Evolutionary conservation across 352 stramenopile genomes (phyloP).

Genomic region (Globisporangium iwayamae): DNA sequence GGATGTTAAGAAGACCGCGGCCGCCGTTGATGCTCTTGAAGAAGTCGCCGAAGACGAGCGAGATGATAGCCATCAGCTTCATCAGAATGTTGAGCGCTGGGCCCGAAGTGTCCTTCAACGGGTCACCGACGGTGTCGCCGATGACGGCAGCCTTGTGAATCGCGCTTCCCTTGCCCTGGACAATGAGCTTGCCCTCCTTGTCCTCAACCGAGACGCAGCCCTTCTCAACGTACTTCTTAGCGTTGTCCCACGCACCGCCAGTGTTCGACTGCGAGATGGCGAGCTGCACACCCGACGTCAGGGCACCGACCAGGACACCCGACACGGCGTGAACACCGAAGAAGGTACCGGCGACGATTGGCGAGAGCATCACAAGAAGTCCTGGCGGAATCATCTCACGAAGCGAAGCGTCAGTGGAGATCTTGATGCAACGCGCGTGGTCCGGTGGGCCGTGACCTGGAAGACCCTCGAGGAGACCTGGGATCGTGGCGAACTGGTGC

Average conservation of each 20-base stretch:
- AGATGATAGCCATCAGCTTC: slow-evolving; percentile 99
- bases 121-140: slow-evolving; percentile 99
- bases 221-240: slow-evolving; percentile 99
- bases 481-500: slow-evolving; percentile 98
- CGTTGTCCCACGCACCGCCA: slow-evolving; percentile 99
- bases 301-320: slow-evolving; percentile 94
- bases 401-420: slow-evolving; percentile 98
- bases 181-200: slow-evolving; percentile 90
- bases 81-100: slow-evolving; percentile 99
- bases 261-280: slow-evolving; percentile 99
- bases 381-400: slow-evolving; percentile 99
- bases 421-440: slow-evolving; percentile 96
- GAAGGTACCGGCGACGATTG: slow-evolving; percentile 97
- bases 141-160: slow-evolving; percentile 98
- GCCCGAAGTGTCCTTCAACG: slow-evolving; percentile 99
- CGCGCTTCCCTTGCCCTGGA: slow-evolving; percentile 94
- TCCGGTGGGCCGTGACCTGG: slow-evolving; percentile 82
- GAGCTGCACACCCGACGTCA: slow-evolving; percentile 97
- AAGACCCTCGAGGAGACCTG: slow-evolving; percentile 95
- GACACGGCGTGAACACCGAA: slow-evolving; percentile 98
- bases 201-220: slow-evolving; percentile 87
- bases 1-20: slow-evolving; percentile 91
- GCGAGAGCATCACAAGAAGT: slow-evolving; percentile 97
- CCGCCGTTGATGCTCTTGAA: slow-evolving; percentile 98
- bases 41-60: slow-evolving; percentile 98